A percentile compares a stretch with the other conserved stretches of the same genome.
Evolutionary conservation across 177 flowering plant species (phyloP).

Genomic region (Vitis hybrid): DNA sequence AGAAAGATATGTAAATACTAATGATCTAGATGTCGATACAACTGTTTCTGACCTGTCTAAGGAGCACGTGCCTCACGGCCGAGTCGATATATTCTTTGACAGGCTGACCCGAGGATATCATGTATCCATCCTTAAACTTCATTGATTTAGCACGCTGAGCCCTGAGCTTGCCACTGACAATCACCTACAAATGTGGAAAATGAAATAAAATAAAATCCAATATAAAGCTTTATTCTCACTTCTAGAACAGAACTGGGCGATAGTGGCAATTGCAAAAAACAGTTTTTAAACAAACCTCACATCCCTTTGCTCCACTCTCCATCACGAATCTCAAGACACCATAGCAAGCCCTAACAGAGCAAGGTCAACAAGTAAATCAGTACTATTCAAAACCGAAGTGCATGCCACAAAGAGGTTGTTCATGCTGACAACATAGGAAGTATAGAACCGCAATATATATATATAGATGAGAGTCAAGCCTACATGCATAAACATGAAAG

Average conservation of each 20-base stretch:
- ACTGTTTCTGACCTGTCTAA: slow-evolving; percentile 69
- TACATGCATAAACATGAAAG: too few relatives aligned
- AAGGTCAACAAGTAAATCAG: too few relatives aligned
- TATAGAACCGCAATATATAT: too few relatives aligned
- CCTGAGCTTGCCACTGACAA: slow-evolving; percentile 89
- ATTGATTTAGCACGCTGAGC: slow-evolving; percentile 91
- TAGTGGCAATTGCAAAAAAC: neutral
- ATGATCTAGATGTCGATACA: neutral
- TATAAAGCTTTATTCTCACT: neutral
- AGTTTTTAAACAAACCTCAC: slow-evolving; percentile 55
- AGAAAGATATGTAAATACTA: too few relatives aligned
- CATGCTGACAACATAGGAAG: too few relatives aligned
- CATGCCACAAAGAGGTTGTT: too few relatives aligned
- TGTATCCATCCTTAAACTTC: slow-evolving; percentile 97
- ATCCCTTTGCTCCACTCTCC: slow-evolving; percentile 96
- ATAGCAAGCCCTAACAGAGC: slow-evolving; percentile 74
- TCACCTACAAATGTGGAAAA: slow-evolving; percentile 46
- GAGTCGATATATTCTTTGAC: slow-evolving; percentile 88
- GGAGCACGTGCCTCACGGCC: slow-evolving; percentile 87
- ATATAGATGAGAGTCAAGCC: too few relatives aligned
- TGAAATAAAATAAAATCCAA: neutral
- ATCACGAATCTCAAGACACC: slow-evolving; percentile 85
- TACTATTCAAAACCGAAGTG: too few relatives aligned
- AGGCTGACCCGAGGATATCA: slow-evolving; percentile 94
- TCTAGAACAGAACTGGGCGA: neutral